Evolutionary conservation across 2,329 filamentous ascomycete genomes (phyloP).

Genomic region (Elsinoe batatas): DNA sequence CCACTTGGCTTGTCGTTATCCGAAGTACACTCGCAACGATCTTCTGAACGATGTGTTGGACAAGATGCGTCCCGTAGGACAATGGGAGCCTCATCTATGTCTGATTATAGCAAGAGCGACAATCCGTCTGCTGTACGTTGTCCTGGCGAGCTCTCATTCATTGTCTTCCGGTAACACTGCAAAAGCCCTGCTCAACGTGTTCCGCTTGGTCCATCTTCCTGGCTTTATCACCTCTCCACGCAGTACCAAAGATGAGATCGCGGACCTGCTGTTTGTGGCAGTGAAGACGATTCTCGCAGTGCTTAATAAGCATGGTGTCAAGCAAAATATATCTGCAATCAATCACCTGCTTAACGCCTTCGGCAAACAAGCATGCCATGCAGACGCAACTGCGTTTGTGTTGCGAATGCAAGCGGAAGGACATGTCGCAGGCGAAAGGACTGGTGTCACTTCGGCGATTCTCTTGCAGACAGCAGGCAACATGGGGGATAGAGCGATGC

Average conservation of each 20-base stretch:
- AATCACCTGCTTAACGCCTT: constrained; percentile 2
- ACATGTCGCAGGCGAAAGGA: not conserved
- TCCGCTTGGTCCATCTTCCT: not conserved
- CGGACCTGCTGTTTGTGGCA: not conserved
- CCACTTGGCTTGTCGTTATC: constrained; percentile 38
- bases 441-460: not conserved
- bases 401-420: not conserved
- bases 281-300: not conserved
- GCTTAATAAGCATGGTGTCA: not conserved
- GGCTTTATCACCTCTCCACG: not conserved
- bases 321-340: not conserved
- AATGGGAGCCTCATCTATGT: not conserved
- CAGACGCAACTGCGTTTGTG: not conserved
- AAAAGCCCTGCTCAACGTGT: not conserved
- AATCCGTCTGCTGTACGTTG: not conserved
- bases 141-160: not conserved
- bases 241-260: not conserved
- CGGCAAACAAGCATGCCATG: not conserved
- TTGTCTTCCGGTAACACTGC: not conserved
- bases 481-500: constrained; percentile 21
- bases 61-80: not conserved
- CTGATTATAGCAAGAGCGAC: not conserved
- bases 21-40: not conserved
- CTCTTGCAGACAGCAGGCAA: constrained; percentile 28
- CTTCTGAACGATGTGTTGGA: not conserved